phyloP scores from a whole-genome alignment of 345 rosid genomes.

The Linum usitatissimum region DNA sequence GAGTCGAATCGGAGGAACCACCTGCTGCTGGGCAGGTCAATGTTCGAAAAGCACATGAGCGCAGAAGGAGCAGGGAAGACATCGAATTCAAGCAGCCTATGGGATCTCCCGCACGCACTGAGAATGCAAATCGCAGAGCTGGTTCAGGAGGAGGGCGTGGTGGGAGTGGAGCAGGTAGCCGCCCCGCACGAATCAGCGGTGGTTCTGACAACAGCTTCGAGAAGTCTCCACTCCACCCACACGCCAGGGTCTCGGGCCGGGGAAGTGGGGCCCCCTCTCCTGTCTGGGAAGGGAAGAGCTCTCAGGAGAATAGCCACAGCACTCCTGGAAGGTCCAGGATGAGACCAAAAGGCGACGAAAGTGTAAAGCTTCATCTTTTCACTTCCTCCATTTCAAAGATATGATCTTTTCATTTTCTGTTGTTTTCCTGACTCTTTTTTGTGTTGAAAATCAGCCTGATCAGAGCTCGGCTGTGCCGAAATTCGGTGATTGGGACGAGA shows the following conservation, averaged over 20 bases:
- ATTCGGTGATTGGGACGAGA: constrained; percentile 36
- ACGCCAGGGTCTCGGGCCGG: constrained; percentile 32
- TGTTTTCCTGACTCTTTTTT: background rate
- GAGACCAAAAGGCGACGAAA: constrained; percentile 55
- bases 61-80: constrained; percentile 31
- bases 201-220: constrained; percentile 58
- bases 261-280: constrained; percentile 35
- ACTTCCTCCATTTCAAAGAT: background rate
- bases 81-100: constrained; percentile 28
- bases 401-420: background rate
- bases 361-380: constrained; percentile 30
- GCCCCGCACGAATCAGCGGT: constrained; percentile 31
- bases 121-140: constrained; percentile 26
- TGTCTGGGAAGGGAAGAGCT: constrained; percentile 46
- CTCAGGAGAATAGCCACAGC: constrained; percentile 45
- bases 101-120: constrained; percentile 39
- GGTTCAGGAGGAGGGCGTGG: constrained; percentile 34
- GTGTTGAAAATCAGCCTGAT: constrained; percentile 16
- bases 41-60: constrained; percentile 32
- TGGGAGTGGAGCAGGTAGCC: constrained; percentile 33
- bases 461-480: constrained; percentile 21
- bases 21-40: constrained; percentile 16
- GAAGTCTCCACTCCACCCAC: constrained; percentile 50
- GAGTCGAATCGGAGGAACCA: constrained; percentile 34
- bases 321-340: constrained; percentile 51